Evolutionary conservation across 345 rosid genomes (phyloP), one percentile per base, ranked within the genome.

Genomic region (Schrenkiella parvula): DNA sequence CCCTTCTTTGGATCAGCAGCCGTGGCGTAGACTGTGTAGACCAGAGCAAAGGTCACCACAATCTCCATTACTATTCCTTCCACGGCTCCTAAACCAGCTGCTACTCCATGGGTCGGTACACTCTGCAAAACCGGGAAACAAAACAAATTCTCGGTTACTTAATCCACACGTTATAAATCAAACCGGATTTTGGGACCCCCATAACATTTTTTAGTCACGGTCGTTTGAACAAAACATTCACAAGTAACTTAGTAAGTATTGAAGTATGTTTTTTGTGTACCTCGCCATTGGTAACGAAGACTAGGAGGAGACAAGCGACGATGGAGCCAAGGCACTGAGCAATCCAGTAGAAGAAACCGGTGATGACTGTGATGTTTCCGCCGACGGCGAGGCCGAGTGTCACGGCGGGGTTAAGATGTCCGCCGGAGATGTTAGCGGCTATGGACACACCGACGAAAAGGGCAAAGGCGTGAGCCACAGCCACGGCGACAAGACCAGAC

Each of bases 391-490:
- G 72, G 43, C 97, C 97, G 0, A 90, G 80, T 12, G 97, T 93
- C 82, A 90, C 96, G 8, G 97, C 97, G 0, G 97, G 97, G 57
- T 93, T 93, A 48, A 90, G 78, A 48, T 90, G 97, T 29, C 98
- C 98, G 0, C 97, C 97, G 1, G 96, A 93, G 73, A 88, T 90
- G 84, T 93, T 90, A 46, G 96, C 96, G 1, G 92, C 96, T 0
- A 90, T 51, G 14, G 98, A 51, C 0, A 93, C 93, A 3, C 95
- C 97, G 0, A 90, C 97, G 10, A 93, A 88, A 53, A 90, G 74
- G 0, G 93, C 95, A 10, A 88, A 84, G 3, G 88, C 97, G 70
- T 90, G 98, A 26, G 97, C 95, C 66, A 90, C 85, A 0, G 95
- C 98, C 18, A 93, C 70, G 0, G 95, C 98, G 17, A 93, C 90